Conservation (phyloP, 345 rosid genomes). For the Isatis tinctoria region DNA sequence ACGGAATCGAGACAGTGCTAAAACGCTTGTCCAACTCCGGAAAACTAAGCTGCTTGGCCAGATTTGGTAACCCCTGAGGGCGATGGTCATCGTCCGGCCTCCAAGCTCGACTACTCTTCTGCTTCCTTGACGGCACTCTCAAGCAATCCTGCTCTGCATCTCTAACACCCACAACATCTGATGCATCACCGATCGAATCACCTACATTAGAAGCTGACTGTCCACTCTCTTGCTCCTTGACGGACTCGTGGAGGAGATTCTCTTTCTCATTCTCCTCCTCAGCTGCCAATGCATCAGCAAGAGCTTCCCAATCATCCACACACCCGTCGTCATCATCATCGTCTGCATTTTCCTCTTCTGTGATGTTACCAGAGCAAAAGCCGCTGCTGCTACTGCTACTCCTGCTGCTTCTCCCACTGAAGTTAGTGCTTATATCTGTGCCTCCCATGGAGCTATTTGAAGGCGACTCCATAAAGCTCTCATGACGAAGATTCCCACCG, state of each 20-base stretch:
- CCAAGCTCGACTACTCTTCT: conserved; percentile 57
- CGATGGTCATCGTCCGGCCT: conserved; percentile 72
- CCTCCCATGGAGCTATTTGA: conserved; percentile 50
- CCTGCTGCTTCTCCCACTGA: conserved; percentile 51
- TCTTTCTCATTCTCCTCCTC: conserved; percentile 40
- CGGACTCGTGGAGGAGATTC: conserved; percentile 15
- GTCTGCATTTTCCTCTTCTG: conserved; percentile 64
- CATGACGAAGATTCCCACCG: conserved; percentile 38
- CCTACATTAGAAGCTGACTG: conserved; percentile 20
- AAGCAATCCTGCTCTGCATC: conserved; percentile 29
- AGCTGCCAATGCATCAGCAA: conserved; percentile 92
- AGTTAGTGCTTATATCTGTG: conserved; percentile 44
- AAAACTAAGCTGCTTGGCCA: conserved; percentile 64
- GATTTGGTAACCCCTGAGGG: conserved; percentile 76
- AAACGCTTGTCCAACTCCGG: conserved; percentile 40
- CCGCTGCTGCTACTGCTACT: conserved; percentile 55
- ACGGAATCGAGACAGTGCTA: conserved; percentile 33
- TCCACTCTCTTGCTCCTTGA: conserved; percentile 27
- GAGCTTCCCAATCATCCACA: conserved; percentile 95
- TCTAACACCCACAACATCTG: conserved; percentile 9
- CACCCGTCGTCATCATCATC: conserved; percentile 66
- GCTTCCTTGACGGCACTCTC: conserved; percentile 28
- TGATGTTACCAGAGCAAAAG: conserved; percentile 46
- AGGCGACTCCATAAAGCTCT: conserved; percentile 53
- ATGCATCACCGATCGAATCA: background rate